Conservation (phyloP, 2,329 filamentous ascomycete genomes). For the Colletotrichum sp. region DNA sequence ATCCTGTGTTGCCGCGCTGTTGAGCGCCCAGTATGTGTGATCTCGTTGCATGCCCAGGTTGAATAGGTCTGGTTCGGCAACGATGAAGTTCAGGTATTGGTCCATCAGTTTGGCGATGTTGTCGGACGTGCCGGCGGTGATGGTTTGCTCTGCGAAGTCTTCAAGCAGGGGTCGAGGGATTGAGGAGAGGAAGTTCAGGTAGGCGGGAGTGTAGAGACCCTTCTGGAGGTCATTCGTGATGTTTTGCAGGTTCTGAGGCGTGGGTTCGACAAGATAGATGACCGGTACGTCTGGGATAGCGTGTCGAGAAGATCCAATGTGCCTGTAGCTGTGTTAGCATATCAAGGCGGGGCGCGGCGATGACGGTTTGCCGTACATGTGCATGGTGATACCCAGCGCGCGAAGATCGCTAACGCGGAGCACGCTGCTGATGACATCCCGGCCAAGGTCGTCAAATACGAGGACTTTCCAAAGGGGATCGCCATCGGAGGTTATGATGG, state of each 20-base stretch:
- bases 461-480: constrained; percentile 98
- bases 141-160: constrained; percentile 91
- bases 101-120: constrained; percentile 92
- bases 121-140: constrained; percentile 82
- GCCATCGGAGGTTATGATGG: constrained; percentile 83
- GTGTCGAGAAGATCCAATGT: constrained; percentile 81
- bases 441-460: constrained; percentile 89
- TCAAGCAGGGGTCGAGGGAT: constrained; percentile 89
- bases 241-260: constrained; percentile 75
- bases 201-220: constrained; percentile 89
- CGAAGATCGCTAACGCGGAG: constrained; percentile 92
- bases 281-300: constrained; percentile 96
- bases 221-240: constrained; percentile 88
- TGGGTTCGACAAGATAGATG: constrained; percentile 95
- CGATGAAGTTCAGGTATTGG: constrained; percentile 97
- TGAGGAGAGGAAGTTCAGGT: constrained; percentile 96
- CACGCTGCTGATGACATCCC: constrained; percentile 97
- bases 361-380: constrained; percentile 66
- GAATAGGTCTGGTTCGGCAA: constrained; percentile 94
- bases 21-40: constrained; percentile 93
- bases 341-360: background rate
- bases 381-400: constrained; percentile 94
- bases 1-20: constrained; percentile 89
- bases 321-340: constrained; percentile 54
- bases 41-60: constrained; percentile 84